Percentiles rank a stretch among this genome's conserved stretches.
Conservation (phyloP, 495 filamentous ascomycete species). For the Polyplosphaeria fusca region DNA sequence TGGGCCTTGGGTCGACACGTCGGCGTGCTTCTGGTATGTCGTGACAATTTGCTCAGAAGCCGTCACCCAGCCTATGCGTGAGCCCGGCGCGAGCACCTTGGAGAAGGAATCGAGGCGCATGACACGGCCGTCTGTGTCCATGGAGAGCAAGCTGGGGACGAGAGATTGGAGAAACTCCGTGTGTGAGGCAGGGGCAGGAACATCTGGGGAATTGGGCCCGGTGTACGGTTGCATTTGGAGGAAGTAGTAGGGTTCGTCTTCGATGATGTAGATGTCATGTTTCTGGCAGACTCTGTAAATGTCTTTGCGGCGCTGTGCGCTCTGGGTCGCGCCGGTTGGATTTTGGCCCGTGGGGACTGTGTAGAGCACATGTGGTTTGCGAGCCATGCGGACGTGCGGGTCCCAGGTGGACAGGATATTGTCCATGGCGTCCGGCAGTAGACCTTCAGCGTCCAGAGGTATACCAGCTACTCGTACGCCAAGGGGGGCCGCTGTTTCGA, state of each 20-base stretch:
- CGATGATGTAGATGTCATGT: constrained; percentile 82
- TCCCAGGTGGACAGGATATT: constrained; percentile 67
- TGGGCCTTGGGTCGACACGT: constrained; percentile 78
- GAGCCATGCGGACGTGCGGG: constrained; percentile 50
- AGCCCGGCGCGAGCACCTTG: constrained; percentile 62
- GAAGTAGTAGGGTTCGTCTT: constrained; percentile 96
- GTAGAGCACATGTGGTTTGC: constrained; percentile 75
- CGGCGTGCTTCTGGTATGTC: constrained; percentile 70
- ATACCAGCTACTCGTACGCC: constrained; percentile 72
- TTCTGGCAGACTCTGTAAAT: constrained; percentile 75
- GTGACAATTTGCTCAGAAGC: constrained; percentile 80
- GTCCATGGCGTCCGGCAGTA: constrained; percentile 66
- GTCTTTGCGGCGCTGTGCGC: constrained; percentile 57
- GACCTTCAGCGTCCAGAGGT: constrained; percentile 72
- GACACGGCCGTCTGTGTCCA: constrained; percentile 66
- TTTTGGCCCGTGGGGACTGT: constrained; percentile 88
- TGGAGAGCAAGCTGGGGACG: constrained; percentile 58
- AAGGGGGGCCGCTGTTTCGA: constrained; percentile 76
- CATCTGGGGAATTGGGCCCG: constrained; percentile 49
- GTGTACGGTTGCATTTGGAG: constrained; percentile 89
- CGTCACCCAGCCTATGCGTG: constrained; percentile 63
- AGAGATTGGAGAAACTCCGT: constrained; percentile 59
- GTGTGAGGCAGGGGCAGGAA: constrained; percentile 54
- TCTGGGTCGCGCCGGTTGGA: constrained; percentile 83
- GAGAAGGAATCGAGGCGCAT: constrained; percentile 68